Evolutionary conservation across 495 filamentous ascomycete species (phyloP).

Genomic region (Aspergillus ostianus): DNA sequence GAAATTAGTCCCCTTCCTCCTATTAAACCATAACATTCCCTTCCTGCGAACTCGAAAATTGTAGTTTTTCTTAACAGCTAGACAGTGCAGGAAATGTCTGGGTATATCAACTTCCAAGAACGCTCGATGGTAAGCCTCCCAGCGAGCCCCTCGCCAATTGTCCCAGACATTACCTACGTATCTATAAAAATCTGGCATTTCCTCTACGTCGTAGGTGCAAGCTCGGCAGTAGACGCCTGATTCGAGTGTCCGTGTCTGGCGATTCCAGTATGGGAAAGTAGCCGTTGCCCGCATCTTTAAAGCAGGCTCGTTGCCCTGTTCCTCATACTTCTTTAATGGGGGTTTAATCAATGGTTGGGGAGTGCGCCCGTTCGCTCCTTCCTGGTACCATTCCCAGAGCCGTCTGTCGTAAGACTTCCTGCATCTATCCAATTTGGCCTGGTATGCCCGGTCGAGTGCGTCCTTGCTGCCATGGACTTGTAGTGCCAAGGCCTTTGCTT

Average conservation of each 20-base stretch:
- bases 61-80: not conserved
- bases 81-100: slow-evolving; percentile 8
- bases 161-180: not conserved
- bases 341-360: not conserved
- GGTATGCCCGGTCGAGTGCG: no score
- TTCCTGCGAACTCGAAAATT: no score
- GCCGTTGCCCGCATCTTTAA: slow-evolving; percentile 6
- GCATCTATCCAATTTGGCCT: not conserved
- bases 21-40: no score
- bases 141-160: not conserved
- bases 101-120: slow-evolving; percentile 16
- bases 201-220: slow-evolving; percentile 15
- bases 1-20: slow-evolving; percentile 1
- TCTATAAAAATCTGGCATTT: not conserved
- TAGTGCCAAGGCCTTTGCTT: slow-evolving; percentile 10
- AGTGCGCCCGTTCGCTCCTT: not conserved
- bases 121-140: slow-evolving; percentile 11
- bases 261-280: slow-evolving; percentile 16
- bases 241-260: slow-evolving; percentile 9
- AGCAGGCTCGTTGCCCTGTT: not conserved
- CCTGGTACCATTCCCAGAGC: not conserved
- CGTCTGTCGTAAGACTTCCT: not conserved
- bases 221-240: slow-evolving; percentile 17
- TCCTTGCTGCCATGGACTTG: slow-evolving; percentile 8
- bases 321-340: not conserved